These are phyloP conservation scores for Solanum hybrid DNA, from an alignment of 305 asterid species.

Conservation along the genomic window DNA sequence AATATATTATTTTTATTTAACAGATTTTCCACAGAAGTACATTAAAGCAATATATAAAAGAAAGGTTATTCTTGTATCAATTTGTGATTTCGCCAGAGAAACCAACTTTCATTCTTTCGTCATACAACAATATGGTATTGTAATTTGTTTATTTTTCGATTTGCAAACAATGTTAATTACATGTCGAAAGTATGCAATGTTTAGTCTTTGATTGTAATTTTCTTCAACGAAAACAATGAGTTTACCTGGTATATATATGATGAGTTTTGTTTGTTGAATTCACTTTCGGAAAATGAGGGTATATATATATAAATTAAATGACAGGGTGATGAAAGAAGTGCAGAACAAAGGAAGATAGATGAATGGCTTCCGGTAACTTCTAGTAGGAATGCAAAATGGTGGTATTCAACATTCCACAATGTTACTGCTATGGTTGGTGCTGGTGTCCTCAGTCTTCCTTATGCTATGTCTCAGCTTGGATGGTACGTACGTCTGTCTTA, in stretches of 20 bases:
- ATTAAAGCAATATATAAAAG: background rate
- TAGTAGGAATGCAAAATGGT: conserved; percentile 18
- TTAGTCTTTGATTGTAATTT: background rate
- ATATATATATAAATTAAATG: background rate
- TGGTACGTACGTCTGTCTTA: conserved; percentile 3
- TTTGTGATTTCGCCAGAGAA: background rate
- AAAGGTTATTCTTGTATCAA: background rate
- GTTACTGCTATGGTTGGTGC: conserved; percentile 30
- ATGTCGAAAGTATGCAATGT: no score
- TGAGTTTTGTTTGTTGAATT: background rate
- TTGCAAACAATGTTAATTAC: background rate
- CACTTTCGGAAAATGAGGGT: background rate
- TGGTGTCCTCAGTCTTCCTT: conserved; percentile 24
- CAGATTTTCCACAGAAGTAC: background rate
- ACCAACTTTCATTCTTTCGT: background rate
- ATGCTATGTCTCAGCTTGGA: conserved; percentile 21
- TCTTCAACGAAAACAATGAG: background rate
- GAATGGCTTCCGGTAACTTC: conserved; percentile 15
- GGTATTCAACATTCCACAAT: conserved; percentile 22
- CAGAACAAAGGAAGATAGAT: background rate
- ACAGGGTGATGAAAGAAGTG: conserved; percentile 8
- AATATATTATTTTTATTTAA: background rate
- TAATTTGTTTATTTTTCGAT: background rate
- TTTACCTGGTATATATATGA: background rate
- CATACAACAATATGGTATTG: background rate